Base-by-base conservation (phyloP, 176 grass and related monocot species). In the Oryza nivara region DNA sequence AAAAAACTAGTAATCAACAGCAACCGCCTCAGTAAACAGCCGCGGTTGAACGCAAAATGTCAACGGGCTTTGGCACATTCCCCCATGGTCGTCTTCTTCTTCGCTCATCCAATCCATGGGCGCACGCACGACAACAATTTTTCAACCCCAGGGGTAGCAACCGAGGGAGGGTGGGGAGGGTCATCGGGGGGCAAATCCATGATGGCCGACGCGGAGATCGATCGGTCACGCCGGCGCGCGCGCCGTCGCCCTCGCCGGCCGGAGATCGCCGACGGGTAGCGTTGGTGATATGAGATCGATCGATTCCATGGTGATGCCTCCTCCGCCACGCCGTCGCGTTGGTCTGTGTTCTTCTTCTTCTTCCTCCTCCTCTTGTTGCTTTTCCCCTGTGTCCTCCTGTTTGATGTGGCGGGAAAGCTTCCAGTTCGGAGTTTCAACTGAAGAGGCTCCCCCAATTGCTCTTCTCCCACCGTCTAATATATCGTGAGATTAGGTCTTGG, bases 141-240 rank as follows among this genome's bases (percentile, higher is more conserved):
- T 3, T 63, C 58, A n/a, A n/a, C 20, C 20, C 16, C 13, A 16
- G 4, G 1, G 48, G 48, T 51, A 16, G 48, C 14, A 17, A 52
- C 61, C 28, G 6, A 22, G 19, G 74, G 38, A 23, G 36, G 19
- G 35, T 36, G 35, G 35, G 35, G 28, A 30, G 28, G 34, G 20
- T 88, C 86, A 79, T 88, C 85, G 30, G 66, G 5, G 5, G 5
- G 74, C 32, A 93, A 41, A 36, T 36, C 63, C 43, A 44, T 44
- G 35, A 44, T 44, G 35, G 65, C 68, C 20, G 19, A 61, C 68
- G 28, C 68, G 65, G n/a, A 12, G 46, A 48, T 14, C 26, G 46
- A 48, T 48, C 26, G 67, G 1, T 28, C 16, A 25, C 51, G 45
- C 15, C 38, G 36, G 5, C 35, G 35, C 35, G 4, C 35, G 38